phyloP scores from a whole-genome alignment of 2,329 filamentous ascomycete genomes.

The Alternaria sp. region DNA sequence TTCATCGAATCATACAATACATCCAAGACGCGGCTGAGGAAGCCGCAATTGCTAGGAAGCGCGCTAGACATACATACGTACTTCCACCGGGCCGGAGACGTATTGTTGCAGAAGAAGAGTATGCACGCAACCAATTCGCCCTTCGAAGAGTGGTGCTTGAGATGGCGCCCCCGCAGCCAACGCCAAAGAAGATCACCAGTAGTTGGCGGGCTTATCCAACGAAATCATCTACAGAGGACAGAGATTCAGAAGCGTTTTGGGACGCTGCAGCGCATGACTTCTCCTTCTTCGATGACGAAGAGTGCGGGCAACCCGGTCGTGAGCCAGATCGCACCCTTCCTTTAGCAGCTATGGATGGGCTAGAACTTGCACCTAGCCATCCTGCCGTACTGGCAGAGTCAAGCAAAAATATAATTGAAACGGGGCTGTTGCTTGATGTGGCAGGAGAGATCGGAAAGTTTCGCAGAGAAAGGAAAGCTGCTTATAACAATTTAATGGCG shows the following conservation, averaged over 20 bases:
- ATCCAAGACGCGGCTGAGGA: conserved; percentile 67
- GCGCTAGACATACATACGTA: conserved; percentile 65
- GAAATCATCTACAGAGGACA: conserved; percentile 67
- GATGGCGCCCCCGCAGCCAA: conserved; percentile 39
- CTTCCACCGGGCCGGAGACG: conserved; percentile 66
- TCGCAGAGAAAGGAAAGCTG: conserved; percentile 61
- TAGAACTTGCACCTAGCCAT: conserved; percentile 43
- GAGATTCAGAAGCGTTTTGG: conserved; percentile 68
- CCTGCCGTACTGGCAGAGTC: conserved; percentile 20
- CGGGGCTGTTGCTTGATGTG: conserved; percentile 55
- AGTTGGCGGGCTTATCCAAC: conserved; percentile 57
- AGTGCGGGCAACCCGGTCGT: conserved; percentile 60
- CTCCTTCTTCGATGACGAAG: conserved; percentile 68
- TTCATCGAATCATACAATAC: conserved; percentile 59
- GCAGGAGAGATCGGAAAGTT: conserved; percentile 64
- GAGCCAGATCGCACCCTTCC: conserved; percentile 57
- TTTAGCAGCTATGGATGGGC: conserved; percentile 57
- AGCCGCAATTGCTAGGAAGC: conserved; percentile 60
- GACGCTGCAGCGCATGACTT: conserved; percentile 67
- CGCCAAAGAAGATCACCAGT: conserved; percentile 50
- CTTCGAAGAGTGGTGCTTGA: conserved; percentile 66
- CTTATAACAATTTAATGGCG: conserved; percentile 53
- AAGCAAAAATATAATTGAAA: conserved; percentile 7
- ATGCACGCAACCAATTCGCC: conserved; percentile 63
- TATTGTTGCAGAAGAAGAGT: conserved; percentile 58